phyloP scores from a whole-genome alignment of 352 stramenopile genomes.

The Globisporangium acanthophoron region DNA sequence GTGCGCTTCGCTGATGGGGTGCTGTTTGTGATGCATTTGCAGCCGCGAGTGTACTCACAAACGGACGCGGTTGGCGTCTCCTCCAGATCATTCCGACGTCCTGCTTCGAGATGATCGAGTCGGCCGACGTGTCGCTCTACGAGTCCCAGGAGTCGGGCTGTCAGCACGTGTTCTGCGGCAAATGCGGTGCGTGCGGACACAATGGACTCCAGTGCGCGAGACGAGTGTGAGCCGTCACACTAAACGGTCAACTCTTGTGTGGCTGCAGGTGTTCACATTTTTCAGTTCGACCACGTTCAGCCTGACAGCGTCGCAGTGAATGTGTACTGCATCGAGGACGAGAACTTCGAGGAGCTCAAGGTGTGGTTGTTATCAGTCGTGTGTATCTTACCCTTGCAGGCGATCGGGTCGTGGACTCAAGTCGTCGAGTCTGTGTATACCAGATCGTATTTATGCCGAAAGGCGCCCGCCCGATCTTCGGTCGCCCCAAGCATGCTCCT shows the following conservation, averaged over 20 bases:
- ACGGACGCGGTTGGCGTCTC: not conserved
- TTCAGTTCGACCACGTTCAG: constrained; percentile 74
- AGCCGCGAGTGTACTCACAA: not conserved
- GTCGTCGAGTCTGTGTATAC: not conserved
- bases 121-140: constrained; percentile 58
- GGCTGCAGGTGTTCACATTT: constrained; percentile 67
- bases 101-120: constrained; percentile 77
- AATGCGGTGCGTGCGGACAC: constrained; percentile 46
- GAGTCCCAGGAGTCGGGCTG: constrained; percentile 59
- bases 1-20: constrained; percentile 15
- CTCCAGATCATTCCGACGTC: constrained; percentile 61
- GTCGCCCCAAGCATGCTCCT: constrained; percentile 33
- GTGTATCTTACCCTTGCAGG: too few relatives aligned
- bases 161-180: constrained; percentile 76
- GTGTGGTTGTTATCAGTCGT: constrained; percentile 16
- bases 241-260: not conserved
- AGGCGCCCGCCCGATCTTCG: constrained; percentile 62
- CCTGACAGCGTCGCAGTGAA: constrained; percentile 72
- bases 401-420: too few relatives aligned
- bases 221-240: too few relatives aligned
- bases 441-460: constrained; percentile 82
- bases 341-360: constrained; percentile 81
- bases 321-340: constrained; percentile 73
- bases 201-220: too few relatives aligned
- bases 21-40: too few relatives aligned